Base-by-base conservation (phyloP, 352 stramenopile genomes). In the Globisporangium emineosum region DNA sequence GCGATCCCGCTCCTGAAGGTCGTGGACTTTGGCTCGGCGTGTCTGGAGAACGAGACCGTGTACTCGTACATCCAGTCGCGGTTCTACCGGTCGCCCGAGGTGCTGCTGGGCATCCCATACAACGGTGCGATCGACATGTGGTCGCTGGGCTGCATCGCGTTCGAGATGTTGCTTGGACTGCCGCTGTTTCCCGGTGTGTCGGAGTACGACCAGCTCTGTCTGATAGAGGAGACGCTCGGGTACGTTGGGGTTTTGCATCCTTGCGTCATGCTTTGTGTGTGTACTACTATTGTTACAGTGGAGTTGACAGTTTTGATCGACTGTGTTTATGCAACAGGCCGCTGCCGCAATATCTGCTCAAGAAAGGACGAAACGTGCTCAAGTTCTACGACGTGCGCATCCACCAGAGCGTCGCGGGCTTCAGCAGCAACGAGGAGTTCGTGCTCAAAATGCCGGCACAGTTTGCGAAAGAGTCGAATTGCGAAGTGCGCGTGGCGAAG, bases 61-160 rank as follows among this genome's bases (percentile, higher is more conserved):
- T 97, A 98, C 73, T 94, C 90, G n/a, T 98, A 98, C 72, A 98
- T 98, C 71, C 96, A 98, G 78, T 96, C 81, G 71, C 83, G 93
- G 25, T 98, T 98, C 70, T 98, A 98, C 73, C 84, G 88, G 1
- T 86, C 84, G 4, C 85, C 85, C 1, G 86, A 94, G 45, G 84
- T 94, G 52, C 61, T 89, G 0, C 56, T 89, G 10, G 79, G 79
- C 9, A 80, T 87, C 21, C 72, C 73, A 43, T 89, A 88, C 75
- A 82, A 64, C 13, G 67, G 56, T 19, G 58, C 76, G 12, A 88
- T 89, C 55, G 79, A 89, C 57, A 70, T 89, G 59, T 89, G 79
- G 79, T 85, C 75, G 37, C 64, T 89, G 21, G 79, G 79, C 19
- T 89, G 79, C 68, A 89, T 88, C 40, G 70, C 83, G 2, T 81